phyloP scores from a whole-genome alignment of 257 asterid species.

The Rauvolfia tetraphylla region DNA sequence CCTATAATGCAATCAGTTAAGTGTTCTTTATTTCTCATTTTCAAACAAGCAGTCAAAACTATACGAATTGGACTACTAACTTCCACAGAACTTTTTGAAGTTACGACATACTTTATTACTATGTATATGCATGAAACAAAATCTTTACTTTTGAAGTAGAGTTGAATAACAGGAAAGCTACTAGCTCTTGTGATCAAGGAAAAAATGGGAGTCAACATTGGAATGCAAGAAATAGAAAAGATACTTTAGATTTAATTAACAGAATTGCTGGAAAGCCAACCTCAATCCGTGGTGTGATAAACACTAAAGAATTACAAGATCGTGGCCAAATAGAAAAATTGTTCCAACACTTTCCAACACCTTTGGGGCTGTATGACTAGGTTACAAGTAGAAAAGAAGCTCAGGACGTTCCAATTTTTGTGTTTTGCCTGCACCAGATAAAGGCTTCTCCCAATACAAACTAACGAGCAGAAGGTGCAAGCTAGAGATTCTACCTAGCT shows the following conservation, averaged over 20 bases:
- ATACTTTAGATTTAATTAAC: background rate
- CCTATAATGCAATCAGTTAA: no score
- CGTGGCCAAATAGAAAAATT: background rate
- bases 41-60: no score
- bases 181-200: background rate
- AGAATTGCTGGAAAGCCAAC: background rate
- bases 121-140: no score
- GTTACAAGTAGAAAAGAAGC: slow-evolving; percentile 14
- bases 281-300: background rate
- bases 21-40: no score
- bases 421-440: slow-evolving; percentile 16
- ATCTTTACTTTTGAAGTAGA: no score
- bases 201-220: slow-evolving; percentile 4
- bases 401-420: background rate
- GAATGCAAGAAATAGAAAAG: background rate
- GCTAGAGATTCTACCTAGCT: background rate
- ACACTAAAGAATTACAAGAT: background rate
- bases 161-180: background rate
- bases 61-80: no score
- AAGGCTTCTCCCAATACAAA: slow-evolving; percentile 2
- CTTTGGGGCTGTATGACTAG: slow-evolving; percentile 9
- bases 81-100: no score
- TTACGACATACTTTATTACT: no score
- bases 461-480: background rate
- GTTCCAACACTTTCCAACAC: background rate